These are phyloP conservation scores for Alternaria sp. DNA, from an alignment of 2,329 filamentous ascomycete species.

Conservation along the genomic window DNA sequence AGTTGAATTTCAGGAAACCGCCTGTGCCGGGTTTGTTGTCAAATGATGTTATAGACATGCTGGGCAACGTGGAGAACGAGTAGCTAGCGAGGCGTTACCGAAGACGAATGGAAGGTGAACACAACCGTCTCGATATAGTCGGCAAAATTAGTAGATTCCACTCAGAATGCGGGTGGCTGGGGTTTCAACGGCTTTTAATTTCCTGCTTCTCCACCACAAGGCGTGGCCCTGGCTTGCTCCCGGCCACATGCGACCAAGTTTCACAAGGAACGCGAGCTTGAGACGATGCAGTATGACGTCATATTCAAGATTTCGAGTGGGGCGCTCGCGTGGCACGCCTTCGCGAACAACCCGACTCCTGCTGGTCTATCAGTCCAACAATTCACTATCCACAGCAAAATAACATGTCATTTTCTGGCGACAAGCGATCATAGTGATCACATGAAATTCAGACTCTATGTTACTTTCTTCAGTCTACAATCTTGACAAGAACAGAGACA, in stretches of 20 bases:
- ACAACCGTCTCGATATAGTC: not conserved
- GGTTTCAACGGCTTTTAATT: conserved; percentile 1
- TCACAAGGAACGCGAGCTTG: conserved; percentile 5
- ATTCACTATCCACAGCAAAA: no score
- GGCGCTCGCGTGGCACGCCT: not conserved
- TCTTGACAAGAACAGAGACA: no score
- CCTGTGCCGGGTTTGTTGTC: conserved; percentile 29
- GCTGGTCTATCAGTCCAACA: not conserved
- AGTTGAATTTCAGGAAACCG: conserved; percentile 52
- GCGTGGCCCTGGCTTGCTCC: conserved; percentile 6
- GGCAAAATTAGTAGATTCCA: not conserved
- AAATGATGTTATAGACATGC: conserved; percentile 42
- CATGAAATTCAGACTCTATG: no score
- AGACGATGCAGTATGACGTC: conserved; percentile 8
- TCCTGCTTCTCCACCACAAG: not conserved
- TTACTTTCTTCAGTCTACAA: no score
- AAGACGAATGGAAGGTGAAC: not conserved
- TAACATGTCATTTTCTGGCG: no score
- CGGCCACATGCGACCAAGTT: conserved; percentile 15
- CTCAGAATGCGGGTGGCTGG: not conserved
- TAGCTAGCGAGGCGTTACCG: conserved; percentile 1
- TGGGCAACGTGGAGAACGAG: not conserved
- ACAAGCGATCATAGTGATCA: no score
- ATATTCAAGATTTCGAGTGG: conserved; percentile 5
- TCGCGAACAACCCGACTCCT: not conserved